These are phyloP conservation scores for Eutrema japonicum DNA, from an alignment of 345 rosid genomes.

Conservation along the genomic window DNA sequence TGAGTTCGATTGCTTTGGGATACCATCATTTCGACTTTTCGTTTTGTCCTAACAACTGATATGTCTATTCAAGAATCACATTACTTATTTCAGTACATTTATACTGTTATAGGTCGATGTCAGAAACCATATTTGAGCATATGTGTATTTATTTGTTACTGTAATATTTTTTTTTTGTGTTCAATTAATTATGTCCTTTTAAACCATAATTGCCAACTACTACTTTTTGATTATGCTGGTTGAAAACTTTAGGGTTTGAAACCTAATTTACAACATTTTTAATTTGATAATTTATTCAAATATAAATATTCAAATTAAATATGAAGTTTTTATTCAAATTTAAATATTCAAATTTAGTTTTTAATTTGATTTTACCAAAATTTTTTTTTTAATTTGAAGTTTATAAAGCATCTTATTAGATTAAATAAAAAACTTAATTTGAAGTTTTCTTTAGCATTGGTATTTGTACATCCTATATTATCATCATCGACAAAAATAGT, in stretches of 20 bases:
- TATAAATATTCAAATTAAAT: too few relatives aligned
- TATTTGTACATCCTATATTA: too few relatives aligned
- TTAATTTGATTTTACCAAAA: too few relatives aligned
- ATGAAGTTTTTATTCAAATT: too few relatives aligned
- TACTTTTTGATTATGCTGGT: background rate
- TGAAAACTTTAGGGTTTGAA: background rate
- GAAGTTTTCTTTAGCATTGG: too few relatives aligned
- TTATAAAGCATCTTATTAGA: too few relatives aligned
- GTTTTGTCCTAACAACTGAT: slow-evolving; percentile 19
- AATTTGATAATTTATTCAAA: background rate
- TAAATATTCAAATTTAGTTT: too few relatives aligned
- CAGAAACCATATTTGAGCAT: background rate
- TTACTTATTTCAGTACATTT: background rate
- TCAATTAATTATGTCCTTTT: background rate
- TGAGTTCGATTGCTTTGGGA: slow-evolving; percentile 36
- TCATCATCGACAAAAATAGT: too few relatives aligned
- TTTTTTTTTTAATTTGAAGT: background rate
- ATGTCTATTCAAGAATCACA: slow-evolving; percentile 16
- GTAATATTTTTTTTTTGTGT: background rate
- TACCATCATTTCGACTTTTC: slow-evolving; percentile 29
- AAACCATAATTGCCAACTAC: background rate
- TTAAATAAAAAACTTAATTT: too few relatives aligned
- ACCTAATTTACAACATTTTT: background rate
- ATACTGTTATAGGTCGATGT: background rate
- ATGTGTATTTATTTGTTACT: background rate